These are phyloP conservation scores for Sclerotinia spermophila DNA, from an alignment of 2,329 filamentous ascomycete species.

Conservation along the genomic window DNA sequence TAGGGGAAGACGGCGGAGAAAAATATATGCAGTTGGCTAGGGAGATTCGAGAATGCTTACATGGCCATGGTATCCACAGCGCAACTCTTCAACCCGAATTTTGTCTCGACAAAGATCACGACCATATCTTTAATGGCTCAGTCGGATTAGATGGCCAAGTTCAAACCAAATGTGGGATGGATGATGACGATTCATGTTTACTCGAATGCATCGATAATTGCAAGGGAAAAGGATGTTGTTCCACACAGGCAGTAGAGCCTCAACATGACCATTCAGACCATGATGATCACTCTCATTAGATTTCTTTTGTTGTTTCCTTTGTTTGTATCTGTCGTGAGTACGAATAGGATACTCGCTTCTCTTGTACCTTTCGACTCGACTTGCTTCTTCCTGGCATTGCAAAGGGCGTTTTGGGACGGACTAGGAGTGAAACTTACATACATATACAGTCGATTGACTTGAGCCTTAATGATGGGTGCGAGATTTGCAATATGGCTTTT, in stretches of 20 bases:
- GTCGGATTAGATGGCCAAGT: slow-evolving; percentile 32
- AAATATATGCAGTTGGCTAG: slow-evolving; percentile 89
- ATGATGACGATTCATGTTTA: slow-evolving; percentile 34
- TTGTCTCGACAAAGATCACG: slow-evolving; percentile 48
- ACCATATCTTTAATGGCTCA: slow-evolving; percentile 27
- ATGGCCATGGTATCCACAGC: slow-evolving; percentile 93
- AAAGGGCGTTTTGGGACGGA: background rate
- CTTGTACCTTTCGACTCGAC: background rate
- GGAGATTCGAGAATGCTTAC: slow-evolving; percentile 80
- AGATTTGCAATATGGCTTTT: background rate
- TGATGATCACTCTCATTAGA: slow-evolving; percentile 34
- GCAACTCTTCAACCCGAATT: slow-evolving; percentile 97
- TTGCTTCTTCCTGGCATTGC: slow-evolving; percentile 1
- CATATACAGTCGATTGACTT: background rate
- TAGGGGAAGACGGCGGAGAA: slow-evolving; percentile 71
- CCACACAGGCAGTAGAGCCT: slow-evolving; percentile 26
- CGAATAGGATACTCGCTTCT: background rate
- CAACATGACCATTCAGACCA: slow-evolving; percentile 33
- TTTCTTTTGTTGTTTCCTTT: background rate
- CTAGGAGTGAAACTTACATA: background rate
- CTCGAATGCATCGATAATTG: slow-evolving; percentile 38
- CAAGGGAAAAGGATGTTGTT: slow-evolving; percentile 37
- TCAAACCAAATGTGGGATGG: slow-evolving; percentile 29
- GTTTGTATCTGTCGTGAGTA: background rate
- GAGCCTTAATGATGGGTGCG: slow-evolving; percentile 2